phyloP scores from a whole-genome alignment of 805 yeast genomes.

The Suhomyces faveliae region DNA sequence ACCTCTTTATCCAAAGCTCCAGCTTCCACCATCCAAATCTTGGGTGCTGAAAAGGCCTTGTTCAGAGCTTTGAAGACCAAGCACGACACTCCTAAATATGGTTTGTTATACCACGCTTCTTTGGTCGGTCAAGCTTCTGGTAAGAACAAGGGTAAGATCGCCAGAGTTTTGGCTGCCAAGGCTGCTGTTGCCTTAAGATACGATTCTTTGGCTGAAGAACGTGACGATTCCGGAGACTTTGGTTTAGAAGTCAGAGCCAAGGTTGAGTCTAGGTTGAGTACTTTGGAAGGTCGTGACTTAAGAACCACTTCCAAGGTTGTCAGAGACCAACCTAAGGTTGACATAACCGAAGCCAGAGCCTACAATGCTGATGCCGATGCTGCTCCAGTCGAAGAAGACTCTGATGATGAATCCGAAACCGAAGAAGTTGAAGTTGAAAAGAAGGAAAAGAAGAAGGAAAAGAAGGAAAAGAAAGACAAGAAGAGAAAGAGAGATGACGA shows the following conservation, averaged over 20 bases:
- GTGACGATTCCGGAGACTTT: conserved; percentile 92
- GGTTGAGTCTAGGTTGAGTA: conserved; percentile 91
- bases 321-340: conserved; percentile 83
- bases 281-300: conserved; percentile 94
- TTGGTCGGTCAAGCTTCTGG: conserved; percentile 98
- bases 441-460: conserved; percentile 32
- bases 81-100: conserved; percentile 98
- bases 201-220: conserved; percentile 95
- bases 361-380: conserved; percentile 97
- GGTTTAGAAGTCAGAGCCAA: conserved; percentile 90
- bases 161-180: conserved; percentile 97
- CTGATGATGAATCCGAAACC: conserved; percentile 32
- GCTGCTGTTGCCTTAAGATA: conserved; percentile 96
- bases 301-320: conserved; percentile 84
- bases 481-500: conserved; percentile 21
- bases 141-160: conserved; percentile 97
- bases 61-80: conserved; percentile 98
- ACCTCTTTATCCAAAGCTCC: conserved; percentile 96
- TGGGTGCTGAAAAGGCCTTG: conserved; percentile 98
- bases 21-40: conserved; percentile 95
- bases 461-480: conserved; percentile 25
- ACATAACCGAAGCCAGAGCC: conserved; percentile 77
- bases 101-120: conserved; percentile 94
- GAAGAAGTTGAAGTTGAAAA: conserved; percentile 31
- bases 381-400: conserved; percentile 36